Evolutionary conservation across 2,329 filamentous ascomycete genomes (phyloP), one percentile per base, ranked within the genome.

Genomic region (Zasmidium citrigriseum): DNA sequence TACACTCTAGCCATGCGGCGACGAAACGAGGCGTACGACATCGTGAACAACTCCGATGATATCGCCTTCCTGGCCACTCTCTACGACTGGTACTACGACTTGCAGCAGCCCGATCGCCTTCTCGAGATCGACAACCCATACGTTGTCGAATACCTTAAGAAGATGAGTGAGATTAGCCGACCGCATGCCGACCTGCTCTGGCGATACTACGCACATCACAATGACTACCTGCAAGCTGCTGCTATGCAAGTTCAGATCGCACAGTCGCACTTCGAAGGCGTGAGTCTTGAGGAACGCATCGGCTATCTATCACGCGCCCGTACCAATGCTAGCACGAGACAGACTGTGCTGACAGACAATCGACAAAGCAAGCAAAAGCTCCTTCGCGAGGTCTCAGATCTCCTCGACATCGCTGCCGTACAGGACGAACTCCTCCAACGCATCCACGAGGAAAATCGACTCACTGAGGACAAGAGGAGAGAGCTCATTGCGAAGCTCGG

Each of bases 31-130:
- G 93, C 95, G 0, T 96, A 98, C 75, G 85, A 88, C 46, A 90
- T 97, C 2, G 92, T 99, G 67, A 91, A 96, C 70, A 85, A 84
- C 58, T 96, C 93, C 0, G 84, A 88, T 14, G 95, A 99, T 66
- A 91, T 97, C 70, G 90, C 97, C 3, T 99, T 99, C 78, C 89
- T 98, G 73, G 96, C 91, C 61, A 91, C 91, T 68, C 82, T 99
- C n/a, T 99, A 97, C 72, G 93, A 97, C 69, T 99, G 95, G 93
- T 99, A 99, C 75, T 87, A 83, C 54, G 88, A 57, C n/a, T 34
- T 93, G 72, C 89, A 89, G 18, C 93, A 90, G 86, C 89, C 86
- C 10, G 91, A 97, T 63, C 88, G 92, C 14, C 83, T 99, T 24
- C 84, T 99, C 29, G 86, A 89, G 34, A 91, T 95, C 52, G 85